A percentile compares a stretch with the other conserved stretches of the same genome.
Conservation (phyloP, 2,329 filamentous ascomycete genomes). For the Sodiomyces alkalinus region DNA sequence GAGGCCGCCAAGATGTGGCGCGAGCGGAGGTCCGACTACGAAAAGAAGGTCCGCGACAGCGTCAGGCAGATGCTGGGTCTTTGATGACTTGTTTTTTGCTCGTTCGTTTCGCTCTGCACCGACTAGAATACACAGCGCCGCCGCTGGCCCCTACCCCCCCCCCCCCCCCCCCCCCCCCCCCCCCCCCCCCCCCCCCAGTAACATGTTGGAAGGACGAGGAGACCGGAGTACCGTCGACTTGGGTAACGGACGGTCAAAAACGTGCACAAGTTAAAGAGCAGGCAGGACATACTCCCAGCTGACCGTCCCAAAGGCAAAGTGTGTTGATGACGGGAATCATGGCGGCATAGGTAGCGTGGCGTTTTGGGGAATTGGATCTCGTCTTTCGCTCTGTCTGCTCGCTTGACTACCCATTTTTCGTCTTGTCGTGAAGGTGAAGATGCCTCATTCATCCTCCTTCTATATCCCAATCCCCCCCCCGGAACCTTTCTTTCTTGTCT, state of each 20-base stretch:
- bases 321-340: too few species aligned
- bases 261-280: too few species aligned
- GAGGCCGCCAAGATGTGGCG: slow-evolving; percentile 96
- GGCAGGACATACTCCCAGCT: too few species aligned
- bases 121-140: too few species aligned
- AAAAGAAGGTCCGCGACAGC: slow-evolving; percentile 68
- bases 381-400: slow-evolving; percentile 3
- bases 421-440: not conserved
- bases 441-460: slow-evolving; percentile 1
- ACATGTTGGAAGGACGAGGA: too few species aligned
- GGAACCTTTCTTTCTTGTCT: slow-evolving; percentile 4
- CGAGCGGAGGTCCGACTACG: slow-evolving; percentile 69
- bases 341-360: slow-evolving; percentile 10
- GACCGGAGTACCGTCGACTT: too few species aligned
- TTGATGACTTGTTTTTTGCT: slow-evolving; percentile 19
- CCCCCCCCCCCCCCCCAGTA: too few species aligned
- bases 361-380: slow-evolving; percentile 8
- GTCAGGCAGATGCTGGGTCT: slow-evolving; percentile 68
- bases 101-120: too few species aligned
- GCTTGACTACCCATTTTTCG: slow-evolving; percentile 1
- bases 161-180: too few species aligned
- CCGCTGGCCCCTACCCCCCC: too few species aligned
- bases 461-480: slow-evolving; percentile 3
- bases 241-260: too few species aligned
- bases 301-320: too few species aligned